Conservation (phyloP, 2,329 filamentous ascomycete species). For the Penicillium sp. region DNA sequence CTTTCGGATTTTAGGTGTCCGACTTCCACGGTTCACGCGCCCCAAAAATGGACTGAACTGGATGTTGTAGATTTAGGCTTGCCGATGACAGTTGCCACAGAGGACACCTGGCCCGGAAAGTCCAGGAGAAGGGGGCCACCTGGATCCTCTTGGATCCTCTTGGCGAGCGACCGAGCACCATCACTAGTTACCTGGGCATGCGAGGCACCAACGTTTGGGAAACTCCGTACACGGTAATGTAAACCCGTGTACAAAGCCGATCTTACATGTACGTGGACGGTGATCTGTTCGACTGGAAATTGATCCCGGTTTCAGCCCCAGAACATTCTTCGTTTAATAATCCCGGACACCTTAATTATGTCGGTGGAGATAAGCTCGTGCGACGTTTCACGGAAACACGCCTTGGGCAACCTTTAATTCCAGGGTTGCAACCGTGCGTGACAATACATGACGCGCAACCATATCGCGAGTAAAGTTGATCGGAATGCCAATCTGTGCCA, state of each 20-base stretch:
- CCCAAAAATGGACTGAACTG: constrained; percentile 6
- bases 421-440: constrained; percentile 29
- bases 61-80: constrained; percentile 15
- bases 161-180: constrained; percentile 13
- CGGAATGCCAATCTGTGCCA: constrained; percentile 4
- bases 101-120: background rate
- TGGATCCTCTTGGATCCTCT: constrained; percentile 5
- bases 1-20: constrained; percentile 3
- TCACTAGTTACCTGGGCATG: background rate
- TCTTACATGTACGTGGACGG: too few relatives aligned
- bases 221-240: background rate
- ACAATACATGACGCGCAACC: constrained; percentile 22
- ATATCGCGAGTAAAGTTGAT: constrained; percentile 18
- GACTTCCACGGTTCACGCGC: constrained; percentile 15
- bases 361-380: constrained; percentile 40
- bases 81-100: constrained; percentile 21
- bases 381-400: constrained; percentile 34
- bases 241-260: too few relatives aligned
- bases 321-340: constrained; percentile 15
- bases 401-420: constrained; percentile 32
- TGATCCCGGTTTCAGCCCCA: background rate
- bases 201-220: constrained; percentile 10
- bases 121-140: background rate
- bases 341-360: constrained; percentile 32
- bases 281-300: background rate